These are phyloP conservation scores for Fremontodendron californicum DNA, from an alignment of 345 rosid species.

Conservation along the genomic window DNA sequence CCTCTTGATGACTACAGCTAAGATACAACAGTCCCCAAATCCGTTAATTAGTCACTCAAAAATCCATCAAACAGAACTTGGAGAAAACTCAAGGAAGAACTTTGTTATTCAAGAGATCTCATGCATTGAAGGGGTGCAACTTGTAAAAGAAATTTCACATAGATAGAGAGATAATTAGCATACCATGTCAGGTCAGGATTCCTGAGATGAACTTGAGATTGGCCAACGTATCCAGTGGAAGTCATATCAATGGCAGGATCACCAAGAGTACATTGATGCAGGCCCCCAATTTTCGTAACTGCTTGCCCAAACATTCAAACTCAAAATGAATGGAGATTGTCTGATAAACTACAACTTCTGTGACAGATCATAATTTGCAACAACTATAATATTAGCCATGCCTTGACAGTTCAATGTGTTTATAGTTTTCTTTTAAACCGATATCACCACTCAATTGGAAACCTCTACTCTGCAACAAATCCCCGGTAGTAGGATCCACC, in stretches of 20 bases:
- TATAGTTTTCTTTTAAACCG: not conserved
- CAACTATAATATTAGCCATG: not conserved
- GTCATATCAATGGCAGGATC: conserved; percentile 5
- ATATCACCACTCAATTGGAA: not conserved
- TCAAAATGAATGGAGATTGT: not conserved
- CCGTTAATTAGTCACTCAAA: not conserved
- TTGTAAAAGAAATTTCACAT: not conserved
- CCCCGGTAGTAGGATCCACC: no score
- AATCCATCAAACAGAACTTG: not conserved
- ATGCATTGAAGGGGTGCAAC: not conserved
- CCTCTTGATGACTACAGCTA: not conserved
- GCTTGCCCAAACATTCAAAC: not conserved
- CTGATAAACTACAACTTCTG: not conserved
- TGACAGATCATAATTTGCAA: not conserved
- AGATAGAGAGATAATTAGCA: not conserved
- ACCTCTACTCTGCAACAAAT: not conserved
- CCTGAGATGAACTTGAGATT: conserved; percentile 7
- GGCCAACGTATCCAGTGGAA: not conserved
- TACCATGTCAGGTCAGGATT: conserved; percentile 17
- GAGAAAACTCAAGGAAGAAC: not conserved
- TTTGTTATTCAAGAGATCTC: not conserved
- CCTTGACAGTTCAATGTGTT: not conserved
- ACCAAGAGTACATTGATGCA: not conserved
- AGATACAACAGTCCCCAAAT: not conserved
- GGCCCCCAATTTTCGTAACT: conserved; percentile 14